These are phyloP conservation scores for Didymellaceae sp. DNA, from an alignment of 2,329 filamentous ascomycete species.

Conservation along the genomic window DNA sequence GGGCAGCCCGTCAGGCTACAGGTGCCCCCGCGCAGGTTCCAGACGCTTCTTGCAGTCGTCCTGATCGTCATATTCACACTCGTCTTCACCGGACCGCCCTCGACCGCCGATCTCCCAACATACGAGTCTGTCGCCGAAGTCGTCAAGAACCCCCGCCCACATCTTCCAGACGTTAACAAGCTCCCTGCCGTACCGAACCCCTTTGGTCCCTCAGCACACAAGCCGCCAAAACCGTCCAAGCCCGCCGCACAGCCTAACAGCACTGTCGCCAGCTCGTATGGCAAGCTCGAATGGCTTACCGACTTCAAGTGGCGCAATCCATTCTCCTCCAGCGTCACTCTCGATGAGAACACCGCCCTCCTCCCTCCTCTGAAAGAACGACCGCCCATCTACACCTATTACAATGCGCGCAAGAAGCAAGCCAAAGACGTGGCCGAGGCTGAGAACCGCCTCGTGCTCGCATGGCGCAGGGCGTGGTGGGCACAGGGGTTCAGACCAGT, in stretches of 20 bases:
- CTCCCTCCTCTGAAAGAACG: constrained; percentile 77
- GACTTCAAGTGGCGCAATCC: constrained; percentile 91
- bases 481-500: constrained; percentile 88
- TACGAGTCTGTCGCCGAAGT: constrained; percentile 45
- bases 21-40: constrained; percentile 56
- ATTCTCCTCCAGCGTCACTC: constrained; percentile 79
- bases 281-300: constrained; percentile 82
- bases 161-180: constrained; percentile 36
- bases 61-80: constrained; percentile 43
- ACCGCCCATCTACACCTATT: constrained; percentile 87
- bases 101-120: constrained; percentile 45
- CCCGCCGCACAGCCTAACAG: constrained; percentile 81
- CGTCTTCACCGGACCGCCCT: constrained; percentile 47
- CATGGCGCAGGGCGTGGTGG: constrained; percentile 96
- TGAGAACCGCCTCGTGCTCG: constrained; percentile 78
- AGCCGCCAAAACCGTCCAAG: constrained; percentile 76
- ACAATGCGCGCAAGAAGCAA: constrained; percentile 72
- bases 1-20: constrained; percentile 43
- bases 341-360: constrained; percentile 83
- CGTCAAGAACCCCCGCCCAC: constrained; percentile 47
- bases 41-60: constrained; percentile 50
- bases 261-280: constrained; percentile 61
- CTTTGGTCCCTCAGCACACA: constrained; percentile 73
- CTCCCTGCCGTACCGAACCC: constrained; percentile 52
- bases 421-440: constrained; percentile 70